Percentiles rank a stretch among this genome's conserved stretches.
phyloP scores from a whole-genome alignment of 2,329 filamentous ascomycete species.

The Monosporascus cannonballus region DNA sequence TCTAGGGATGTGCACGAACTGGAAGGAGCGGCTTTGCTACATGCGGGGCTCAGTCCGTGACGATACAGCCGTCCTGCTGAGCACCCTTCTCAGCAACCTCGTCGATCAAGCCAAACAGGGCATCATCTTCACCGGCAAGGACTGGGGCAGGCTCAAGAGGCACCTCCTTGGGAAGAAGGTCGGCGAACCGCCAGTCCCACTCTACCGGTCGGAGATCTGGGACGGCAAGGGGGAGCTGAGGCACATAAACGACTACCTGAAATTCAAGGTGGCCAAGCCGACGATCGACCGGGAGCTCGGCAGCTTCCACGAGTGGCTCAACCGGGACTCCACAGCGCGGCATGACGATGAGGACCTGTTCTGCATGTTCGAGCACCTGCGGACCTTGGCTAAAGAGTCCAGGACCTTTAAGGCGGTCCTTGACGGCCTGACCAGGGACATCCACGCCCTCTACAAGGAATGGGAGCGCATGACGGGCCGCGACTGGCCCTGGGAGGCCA shows the following conservation, averaged over 20 bases:
- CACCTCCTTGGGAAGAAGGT: slow-evolving; percentile 13
- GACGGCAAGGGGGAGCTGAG: slow-evolving; percentile 14
- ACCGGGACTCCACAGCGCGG: slow-evolving; percentile 3
- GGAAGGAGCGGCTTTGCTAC: slow-evolving; percentile 60
- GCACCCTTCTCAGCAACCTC: slow-evolving; percentile 44
- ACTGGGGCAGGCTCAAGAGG: slow-evolving; percentile 34
- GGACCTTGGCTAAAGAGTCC: slow-evolving; percentile 20
- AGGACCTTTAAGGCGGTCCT: slow-evolving; percentile 27
- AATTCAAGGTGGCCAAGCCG: slow-evolving; percentile 44
- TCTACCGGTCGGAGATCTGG: slow-evolving; percentile 37
- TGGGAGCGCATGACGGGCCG: slow-evolving; percentile 25
- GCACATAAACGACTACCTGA: slow-evolving; percentile 60
- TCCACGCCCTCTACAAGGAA: slow-evolving; percentile 19
- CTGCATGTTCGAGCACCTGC: slow-evolving; percentile 26
- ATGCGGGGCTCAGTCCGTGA: slow-evolving; percentile 43
- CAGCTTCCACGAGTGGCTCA: slow-evolving; percentile 24
- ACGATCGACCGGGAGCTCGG: slow-evolving; percentile 32
- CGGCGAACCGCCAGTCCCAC: slow-evolving; percentile 27
- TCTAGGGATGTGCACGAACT: slow-evolving; percentile 59
- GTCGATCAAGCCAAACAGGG: slow-evolving; percentile 55
- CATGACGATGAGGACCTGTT: slow-evolving; percentile 21
- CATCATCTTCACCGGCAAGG: slow-evolving; percentile 37
- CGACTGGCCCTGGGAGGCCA: slow-evolving; percentile 12
- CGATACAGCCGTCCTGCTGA: slow-evolving; percentile 39
- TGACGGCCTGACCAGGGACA: slow-evolving; percentile 25